A percentile compares a stretch with the other conserved stretches of the same genome.
phyloP scores from a whole-genome alignment of 2,329 filamentous ascomycete species.

The Niveomyces coronatus region DNA sequence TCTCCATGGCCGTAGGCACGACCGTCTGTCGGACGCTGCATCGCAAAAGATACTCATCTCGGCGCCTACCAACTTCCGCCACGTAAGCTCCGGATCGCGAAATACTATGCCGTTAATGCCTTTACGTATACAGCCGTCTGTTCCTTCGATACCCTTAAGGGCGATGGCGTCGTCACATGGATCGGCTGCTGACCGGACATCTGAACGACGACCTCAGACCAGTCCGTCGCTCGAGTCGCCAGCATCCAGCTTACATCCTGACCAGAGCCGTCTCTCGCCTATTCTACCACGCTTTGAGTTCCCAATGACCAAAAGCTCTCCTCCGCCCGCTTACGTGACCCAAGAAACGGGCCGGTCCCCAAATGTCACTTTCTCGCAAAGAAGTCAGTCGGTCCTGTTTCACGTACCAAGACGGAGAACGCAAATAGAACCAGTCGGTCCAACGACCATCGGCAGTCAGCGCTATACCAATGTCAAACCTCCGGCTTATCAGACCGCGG shows the following conservation, averaged over 20 bases:
- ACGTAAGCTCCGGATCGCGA: slow-evolving; percentile 36
- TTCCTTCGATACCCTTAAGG: slow-evolving; percentile 22
- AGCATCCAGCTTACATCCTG: slow-evolving; percentile 43
- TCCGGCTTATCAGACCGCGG: slow-evolving; percentile 15
- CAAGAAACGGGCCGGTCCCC: slow-evolving; percentile 24
- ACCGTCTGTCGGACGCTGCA: slow-evolving; percentile 33
- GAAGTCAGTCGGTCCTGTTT: slow-evolving; percentile 24
- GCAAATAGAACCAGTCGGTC: background rate
- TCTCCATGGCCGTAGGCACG: slow-evolving; percentile 15
- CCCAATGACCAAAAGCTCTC: slow-evolving; percentile 28
- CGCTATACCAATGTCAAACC: background rate
- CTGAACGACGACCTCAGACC: slow-evolving; percentile 12
- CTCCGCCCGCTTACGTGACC: slow-evolving; percentile 23
- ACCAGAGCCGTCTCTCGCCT: slow-evolving; percentile 38
- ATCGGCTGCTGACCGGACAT: background rate
- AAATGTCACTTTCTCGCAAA: background rate
- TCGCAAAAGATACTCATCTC: slow-evolving; percentile 48
- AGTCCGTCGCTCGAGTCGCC: slow-evolving; percentile 27
- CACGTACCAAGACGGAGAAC: slow-evolving; percentile 40
- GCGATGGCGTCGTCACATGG: background rate
- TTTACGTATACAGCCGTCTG: slow-evolving; percentile 14
- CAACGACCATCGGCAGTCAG: background rate
- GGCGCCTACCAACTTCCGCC: slow-evolving; percentile 48
- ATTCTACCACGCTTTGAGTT: slow-evolving; percentile 42
- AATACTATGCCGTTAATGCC: slow-evolving; percentile 2